Conservation (phyloP, 1,284 basidiomycete genomes). For the Meripilus lineatus region DNA sequence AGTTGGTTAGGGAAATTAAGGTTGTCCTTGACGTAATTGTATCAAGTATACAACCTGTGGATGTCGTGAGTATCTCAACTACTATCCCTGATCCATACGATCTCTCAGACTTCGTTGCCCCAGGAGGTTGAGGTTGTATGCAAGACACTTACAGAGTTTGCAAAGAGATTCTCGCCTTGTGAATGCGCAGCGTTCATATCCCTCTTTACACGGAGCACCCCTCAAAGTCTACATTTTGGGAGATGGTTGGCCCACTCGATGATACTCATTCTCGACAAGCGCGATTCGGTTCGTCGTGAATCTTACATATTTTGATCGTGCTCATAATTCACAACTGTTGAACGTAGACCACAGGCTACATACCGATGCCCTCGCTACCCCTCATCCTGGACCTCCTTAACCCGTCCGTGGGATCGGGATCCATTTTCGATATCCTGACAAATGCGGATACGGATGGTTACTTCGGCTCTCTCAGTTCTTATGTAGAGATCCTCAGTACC, state of each 20-base stretch:
- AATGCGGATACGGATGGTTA: slow-evolving; percentile 46
- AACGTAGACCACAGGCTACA: slow-evolving; percentile 3
- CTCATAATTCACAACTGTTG: too few species aligned
- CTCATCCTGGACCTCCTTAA: slow-evolving; percentile 32
- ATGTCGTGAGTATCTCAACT: slow-evolving; percentile 30
- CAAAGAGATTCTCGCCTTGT: slow-evolving; percentile 20
- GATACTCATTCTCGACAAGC: slow-evolving; percentile 17
- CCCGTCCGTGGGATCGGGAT: slow-evolving; percentile 21
- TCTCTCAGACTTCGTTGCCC: too few species aligned
- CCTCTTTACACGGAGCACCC: slow-evolving; percentile 47
- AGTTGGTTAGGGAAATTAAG: slow-evolving; percentile 42
- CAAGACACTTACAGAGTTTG: slow-evolving; percentile 36
- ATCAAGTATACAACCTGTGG: slow-evolving; percentile 17
- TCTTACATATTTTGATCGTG: not conserved
- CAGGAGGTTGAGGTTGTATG: slow-evolving; percentile 49
- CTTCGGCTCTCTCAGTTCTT: slow-evolving; percentile 51
- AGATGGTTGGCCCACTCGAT: slow-evolving; percentile 44
- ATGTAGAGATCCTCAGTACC: slow-evolving; percentile 48
- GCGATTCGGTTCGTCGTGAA: slow-evolving; percentile 11
- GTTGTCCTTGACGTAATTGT: slow-evolving; percentile 43
- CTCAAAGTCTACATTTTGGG: slow-evolving; percentile 48
- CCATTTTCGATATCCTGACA: slow-evolving; percentile 39
- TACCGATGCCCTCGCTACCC: slow-evolving; percentile 18
- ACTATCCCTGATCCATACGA: slow-evolving; percentile 1
- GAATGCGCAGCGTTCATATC: slow-evolving; percentile 47